These are phyloP conservation scores for Aspergillus ochraceus DNA, from an alignment of 2,329 filamentous ascomycete species.

Conservation along the genomic window DNA sequence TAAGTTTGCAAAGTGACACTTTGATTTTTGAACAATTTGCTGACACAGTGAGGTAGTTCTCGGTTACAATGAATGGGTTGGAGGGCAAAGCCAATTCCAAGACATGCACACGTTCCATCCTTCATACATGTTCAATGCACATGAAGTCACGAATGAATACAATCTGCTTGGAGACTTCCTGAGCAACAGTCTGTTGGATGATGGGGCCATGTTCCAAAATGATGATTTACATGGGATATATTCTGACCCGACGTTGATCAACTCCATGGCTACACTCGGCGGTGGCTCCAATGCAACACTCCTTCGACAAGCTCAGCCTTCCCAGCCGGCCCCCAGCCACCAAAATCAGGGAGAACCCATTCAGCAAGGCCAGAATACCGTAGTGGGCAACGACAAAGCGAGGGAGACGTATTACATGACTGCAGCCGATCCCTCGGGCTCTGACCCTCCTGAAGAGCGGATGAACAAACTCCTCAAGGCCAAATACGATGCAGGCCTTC, in stretches of 20 bases:
- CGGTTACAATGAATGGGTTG: conserved; percentile 81
- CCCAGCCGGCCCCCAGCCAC: conserved; percentile 31
- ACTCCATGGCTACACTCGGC: conserved; percentile 40
- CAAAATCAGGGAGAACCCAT: conserved; percentile 53
- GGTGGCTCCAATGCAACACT: conserved; percentile 30
- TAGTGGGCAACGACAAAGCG: conserved; percentile 65
- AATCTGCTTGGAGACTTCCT: conserved; percentile 96
- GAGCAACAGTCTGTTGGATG: conserved; percentile 86
- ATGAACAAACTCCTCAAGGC: conserved; percentile 93
- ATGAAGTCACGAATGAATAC: conserved; percentile 94
- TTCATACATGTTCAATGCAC: conserved; percentile 91
- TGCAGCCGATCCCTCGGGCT: conserved; percentile 87
- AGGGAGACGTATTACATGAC: conserved; percentile 92
- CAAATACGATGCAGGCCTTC: conserved; percentile 91
- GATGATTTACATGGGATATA: conserved; percentile 66
- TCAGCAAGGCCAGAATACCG: conserved; percentile 58
- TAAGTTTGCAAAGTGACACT: conserved; percentile 51
- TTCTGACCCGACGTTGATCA: conserved; percentile 57
- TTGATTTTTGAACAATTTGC: conserved; percentile 13
- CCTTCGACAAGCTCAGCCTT: conserved; percentile 37
- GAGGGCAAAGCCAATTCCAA: conserved; percentile 78
- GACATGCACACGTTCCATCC: conserved; percentile 94
- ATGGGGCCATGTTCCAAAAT: conserved; percentile 66
- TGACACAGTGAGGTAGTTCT: conserved; percentile 57
- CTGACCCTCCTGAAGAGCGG: conserved; percentile 83